Base-by-base conservation (phyloP, 1,284 basidiomycete genomes). In the Calocybe gambosa region DNA sequence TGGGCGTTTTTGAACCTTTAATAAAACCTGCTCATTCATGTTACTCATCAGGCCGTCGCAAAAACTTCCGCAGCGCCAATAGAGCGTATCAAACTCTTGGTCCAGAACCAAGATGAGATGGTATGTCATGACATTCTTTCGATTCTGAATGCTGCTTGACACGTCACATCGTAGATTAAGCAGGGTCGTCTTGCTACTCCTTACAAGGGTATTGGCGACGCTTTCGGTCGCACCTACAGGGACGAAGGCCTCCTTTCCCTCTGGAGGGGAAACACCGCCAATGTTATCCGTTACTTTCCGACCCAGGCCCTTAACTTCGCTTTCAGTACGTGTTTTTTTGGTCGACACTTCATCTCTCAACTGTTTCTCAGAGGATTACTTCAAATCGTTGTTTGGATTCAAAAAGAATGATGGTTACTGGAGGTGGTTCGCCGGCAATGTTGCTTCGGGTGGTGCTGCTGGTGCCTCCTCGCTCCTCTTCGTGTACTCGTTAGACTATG, bases 61-160 rank as follows among this genome's bases (percentile, higher is more conserved):
- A 98, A 98, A 82, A 97, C 94, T 55, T 89, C 88, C 58, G 94
- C 94, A 61, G 94, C 94, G 54, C 94, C 95, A 74, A 97, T 98
- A 65, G 94, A 98, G 83, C 93, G 94, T 69, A 94, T 98, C 74
- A 98, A 93, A 85, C 84, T 97, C 64, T 77, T 97, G 66, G 89
- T 97, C 58, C 93, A 97, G 75, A 97, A 97, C 77, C 93, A 97
- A 77, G 88, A 90, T 80, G 88, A 90, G 75, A 91, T 91, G 88
- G 86, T 85, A 23, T 15, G 72, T 60, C 34, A 38, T 41, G 31
- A 20, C 19, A 16, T 37, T 34, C 51, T 43, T 12, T 12, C 44
- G 15, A 19, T 34, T 19, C 47, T 29, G 31, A 9, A 21, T 3
- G 16, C 16, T 40, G 52, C 39, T 43, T 69, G 61, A 67, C 59